Evolutionary conservation across 345 rosid species (phyloP), one percentile per base, ranked within the genome.

Genomic region (Eucalyptus fibrosa): DNA sequence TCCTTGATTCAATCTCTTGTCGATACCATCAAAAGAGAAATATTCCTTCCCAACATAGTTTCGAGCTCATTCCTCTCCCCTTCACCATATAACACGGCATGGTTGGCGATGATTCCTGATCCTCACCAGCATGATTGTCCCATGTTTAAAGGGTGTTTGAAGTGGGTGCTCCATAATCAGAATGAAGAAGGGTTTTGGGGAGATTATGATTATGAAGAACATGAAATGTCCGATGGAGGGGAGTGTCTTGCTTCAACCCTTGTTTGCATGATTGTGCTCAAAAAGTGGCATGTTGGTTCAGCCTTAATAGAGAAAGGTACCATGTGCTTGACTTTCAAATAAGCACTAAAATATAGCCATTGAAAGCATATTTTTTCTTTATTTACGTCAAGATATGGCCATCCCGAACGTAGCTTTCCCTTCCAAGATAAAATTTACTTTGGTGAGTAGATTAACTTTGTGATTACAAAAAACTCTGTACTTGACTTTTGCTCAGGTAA

Each of bases 91-190:
- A 3, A 59, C 65, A 59, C 15, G 0, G n/a, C 65, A 59, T 59
- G 65, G 65, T 24, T 59, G 65, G 65, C n/a, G 14, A 59, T 59
- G 65, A 59, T 59, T 59, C 65, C n/a, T 2, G 65, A 59, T 26
- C 30, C 7, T 59, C n/a, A 1, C 14, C 65, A 3, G 5, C 15
- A 10, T 59, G n/a, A 59, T 59, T 5, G 65, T 59, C 65, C 65
- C 30, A 59, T 59, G 65, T 59, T 59, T 26, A 26, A 59, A 12
- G 65, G 15, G 30, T 59, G 65, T 59, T 88, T 96, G 90, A 92
- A 92, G 28, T 96, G 97, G 97, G 93, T 96, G 47, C 72, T 94
- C 44, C 37, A 82, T 45, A 94, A 93, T 92, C 97, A 94, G 88
- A 87, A 56, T 45, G 90, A 87, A 88, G 93, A 93, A 34, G 97